Base-by-base conservation (phyloP, 768 basidiomycete species). In the Suillus subalutaceus region DNA sequence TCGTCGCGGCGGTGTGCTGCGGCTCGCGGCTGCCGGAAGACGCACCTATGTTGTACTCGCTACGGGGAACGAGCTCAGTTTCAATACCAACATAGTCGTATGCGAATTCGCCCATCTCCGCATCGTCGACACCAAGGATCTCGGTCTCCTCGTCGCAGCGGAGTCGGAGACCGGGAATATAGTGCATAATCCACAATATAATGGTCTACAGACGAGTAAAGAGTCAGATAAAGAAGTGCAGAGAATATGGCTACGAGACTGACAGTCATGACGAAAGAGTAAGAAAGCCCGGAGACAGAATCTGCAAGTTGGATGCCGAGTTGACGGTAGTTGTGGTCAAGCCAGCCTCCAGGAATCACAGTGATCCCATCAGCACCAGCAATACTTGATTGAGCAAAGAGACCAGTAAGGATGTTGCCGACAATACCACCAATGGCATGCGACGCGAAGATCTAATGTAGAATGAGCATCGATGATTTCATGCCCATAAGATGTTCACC, bases 131-230 rank as follows among this genome's bases (percentile, higher is more conserved):
- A 65, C 96, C 96, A 57, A 97, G 80, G 48, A 90, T 86, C 78
- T 93, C 91, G 9, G 83, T 82, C 68, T 89, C 87, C 68, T 89
- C 88, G 15, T 78, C 74, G 38, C 83, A 82, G 63, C 93, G 90
- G 68, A 98, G 84, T 48, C 88, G 82, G 63, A 93, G 83, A 63
- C 90, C 91, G 8, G 94, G 94, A 72, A 94, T 89, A 77, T 79
- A 89, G 79, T 96, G 93, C 92, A 97, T 94, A 69, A 88, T 78
- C 92, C 92, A 93, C 43, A 93, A 85, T 74, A 94, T 92, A 78
- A 91, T 81, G 8, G 90, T 93, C 89, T 90, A 30, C 13, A 40
- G 37, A 23, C 20, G 59, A 15, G 15, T 12, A 60, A 23, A 26
- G 16, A 46, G 44, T 56, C 10, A 58, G 52, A 20, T 26, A 70